phyloP scores from a whole-genome alignment of 164 flowering plant genomes.

The Aristolochia contorta region DNA sequence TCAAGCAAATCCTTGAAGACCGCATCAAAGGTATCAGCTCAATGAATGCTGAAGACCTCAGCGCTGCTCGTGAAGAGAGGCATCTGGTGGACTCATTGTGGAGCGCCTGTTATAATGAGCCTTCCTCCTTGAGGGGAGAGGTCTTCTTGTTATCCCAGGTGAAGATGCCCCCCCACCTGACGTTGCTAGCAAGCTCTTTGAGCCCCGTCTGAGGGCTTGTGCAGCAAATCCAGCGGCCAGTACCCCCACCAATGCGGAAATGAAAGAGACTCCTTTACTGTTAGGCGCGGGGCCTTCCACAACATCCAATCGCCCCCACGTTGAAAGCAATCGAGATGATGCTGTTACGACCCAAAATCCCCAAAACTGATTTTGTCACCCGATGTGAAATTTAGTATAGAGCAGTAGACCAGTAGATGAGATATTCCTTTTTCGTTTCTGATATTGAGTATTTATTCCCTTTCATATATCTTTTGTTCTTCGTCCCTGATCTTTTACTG shows the following conservation, averaged over 20 bases:
- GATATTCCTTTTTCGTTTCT: no score
- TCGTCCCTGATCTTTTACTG: no score
- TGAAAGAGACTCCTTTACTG: slow-evolving; percentile 6
- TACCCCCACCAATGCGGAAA: background rate
- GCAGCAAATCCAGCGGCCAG: slow-evolving; percentile 1
- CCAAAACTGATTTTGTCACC: background rate
- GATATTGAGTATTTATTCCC: no score
- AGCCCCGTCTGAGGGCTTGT: slow-evolving; percentile 46
- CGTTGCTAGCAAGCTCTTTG: slow-evolving; percentile 67
- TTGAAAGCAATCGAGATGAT: background rate
- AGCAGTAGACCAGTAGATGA: no score
- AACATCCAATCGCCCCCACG: background rate
- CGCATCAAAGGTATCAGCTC: slow-evolving; percentile 56
- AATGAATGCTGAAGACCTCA: slow-evolving; percentile 72
- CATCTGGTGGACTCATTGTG: slow-evolving; percentile 83
- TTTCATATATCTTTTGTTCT: no score
- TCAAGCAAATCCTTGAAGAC: slow-evolving; percentile 65
- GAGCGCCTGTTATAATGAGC: slow-evolving; percentile 66
- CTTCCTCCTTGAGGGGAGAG: slow-evolving; percentile 71
- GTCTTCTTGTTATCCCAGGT: slow-evolving; percentile 68
- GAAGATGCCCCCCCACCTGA: slow-evolving; percentile 71
- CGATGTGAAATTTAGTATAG: no score
- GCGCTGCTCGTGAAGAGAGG: slow-evolving; percentile 83
- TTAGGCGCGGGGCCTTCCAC: background rate
- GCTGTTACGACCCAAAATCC: background rate